Conservation (phyloP, 2,329 filamentous ascomycete species). For the Didymosphaeria variabile region DNA sequence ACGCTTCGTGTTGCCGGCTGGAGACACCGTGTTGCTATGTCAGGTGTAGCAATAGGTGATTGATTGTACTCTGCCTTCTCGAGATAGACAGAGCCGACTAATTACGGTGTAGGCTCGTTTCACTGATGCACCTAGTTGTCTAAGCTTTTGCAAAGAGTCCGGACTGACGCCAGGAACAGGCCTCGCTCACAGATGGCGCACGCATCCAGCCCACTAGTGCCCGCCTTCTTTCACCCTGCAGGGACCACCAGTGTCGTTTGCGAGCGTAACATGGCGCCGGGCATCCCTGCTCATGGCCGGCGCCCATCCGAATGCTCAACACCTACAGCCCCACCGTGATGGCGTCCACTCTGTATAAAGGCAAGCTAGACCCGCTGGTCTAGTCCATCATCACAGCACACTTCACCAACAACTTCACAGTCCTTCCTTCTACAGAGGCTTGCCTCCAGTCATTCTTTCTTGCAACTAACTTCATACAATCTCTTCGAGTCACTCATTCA, state of each 20-base stretch:
- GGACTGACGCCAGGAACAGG: slow-evolving; percentile 26
- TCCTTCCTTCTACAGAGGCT: slow-evolving; percentile 26
- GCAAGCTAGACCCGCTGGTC: slow-evolving; percentile 6
- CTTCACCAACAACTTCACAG: slow-evolving; percentile 22
- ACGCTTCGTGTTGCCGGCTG: slow-evolving; percentile 18
- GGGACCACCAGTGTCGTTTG: slow-evolving; percentile 18
- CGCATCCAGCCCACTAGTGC: slow-evolving; percentile 23
- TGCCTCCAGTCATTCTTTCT: slow-evolving; percentile 31
- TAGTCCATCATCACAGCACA: slow-evolving; percentile 19
- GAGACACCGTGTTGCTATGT: slow-evolving; percentile 17
- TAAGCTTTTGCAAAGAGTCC: slow-evolving; percentile 24
- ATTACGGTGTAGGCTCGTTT: slow-evolving; percentile 30
- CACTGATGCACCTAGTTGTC: slow-evolving; percentile 25
- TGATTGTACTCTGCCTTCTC: slow-evolving; percentile 14
- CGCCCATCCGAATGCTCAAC: slow-evolving; percentile 17
- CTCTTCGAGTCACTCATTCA: slow-evolving; percentile 18
- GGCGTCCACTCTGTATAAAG: slow-evolving; percentile 18
- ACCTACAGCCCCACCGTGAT: slow-evolving; percentile 12
- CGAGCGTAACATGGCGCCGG: slow-evolving; percentile 21
- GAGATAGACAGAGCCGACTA: slow-evolving; percentile 14
- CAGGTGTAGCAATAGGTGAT: slow-evolving; percentile 16
- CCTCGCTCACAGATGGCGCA: slow-evolving; percentile 21
- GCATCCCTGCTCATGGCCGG: slow-evolving; percentile 17
- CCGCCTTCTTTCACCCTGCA: slow-evolving; percentile 23
- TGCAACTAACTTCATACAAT: slow-evolving; percentile 23